phyloP scores from a whole-genome alignment of 768 basidiomycete species.

The Coprinopsis strossmayeri region DNA sequence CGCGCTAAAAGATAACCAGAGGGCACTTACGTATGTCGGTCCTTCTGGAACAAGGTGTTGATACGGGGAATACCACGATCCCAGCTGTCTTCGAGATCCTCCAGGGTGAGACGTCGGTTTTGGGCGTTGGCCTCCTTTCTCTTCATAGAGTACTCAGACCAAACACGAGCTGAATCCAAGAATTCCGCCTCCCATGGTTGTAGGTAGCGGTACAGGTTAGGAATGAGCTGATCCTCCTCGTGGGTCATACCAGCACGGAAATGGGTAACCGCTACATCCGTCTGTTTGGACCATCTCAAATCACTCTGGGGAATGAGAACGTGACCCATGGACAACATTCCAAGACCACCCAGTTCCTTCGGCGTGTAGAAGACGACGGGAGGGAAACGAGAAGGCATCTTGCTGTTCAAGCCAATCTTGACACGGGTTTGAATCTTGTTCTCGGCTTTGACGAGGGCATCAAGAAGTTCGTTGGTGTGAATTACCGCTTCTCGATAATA shows the following conservation, averaged over 20 bases:
- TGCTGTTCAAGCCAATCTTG: conserved; percentile 98
- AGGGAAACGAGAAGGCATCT: conserved; percentile 99
- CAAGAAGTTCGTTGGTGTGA: conserved; percentile 93
- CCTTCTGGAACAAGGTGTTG: conserved; percentile 99
- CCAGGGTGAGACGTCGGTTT: conserved; percentile 92
- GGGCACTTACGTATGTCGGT: conserved; percentile 73
- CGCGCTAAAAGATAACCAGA: conserved; percentile 3
- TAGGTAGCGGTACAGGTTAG: conserved; percentile 94
- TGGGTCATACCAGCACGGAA: conserved; percentile 99
- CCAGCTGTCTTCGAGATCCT: conserved; percentile 98
- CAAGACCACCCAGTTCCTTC: conserved; percentile 96
- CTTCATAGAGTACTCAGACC: conserved; percentile 99
- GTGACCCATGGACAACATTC: conserved; percentile 99
- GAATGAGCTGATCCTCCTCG: conserved; percentile 91
- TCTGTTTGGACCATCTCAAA: conserved; percentile 96
- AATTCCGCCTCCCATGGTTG: conserved; percentile 99
- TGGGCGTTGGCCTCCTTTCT: conserved; percentile 99
- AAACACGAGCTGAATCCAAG: conserved; percentile 95
- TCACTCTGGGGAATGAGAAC: conserved; percentile 98
- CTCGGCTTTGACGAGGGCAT: conserved; percentile 95
- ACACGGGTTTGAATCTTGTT: conserved; percentile 99
- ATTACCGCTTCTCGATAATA: conserved; percentile 98
- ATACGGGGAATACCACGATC: conserved; percentile 98
- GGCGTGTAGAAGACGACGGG: conserved; percentile 95
- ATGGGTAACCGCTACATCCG: conserved; percentile 94